Evolutionary conservation across 2,329 filamentous ascomycete species (phyloP), one percentile per base, ranked within the genome.

Genomic region (Seiridium cupressi): DNA sequence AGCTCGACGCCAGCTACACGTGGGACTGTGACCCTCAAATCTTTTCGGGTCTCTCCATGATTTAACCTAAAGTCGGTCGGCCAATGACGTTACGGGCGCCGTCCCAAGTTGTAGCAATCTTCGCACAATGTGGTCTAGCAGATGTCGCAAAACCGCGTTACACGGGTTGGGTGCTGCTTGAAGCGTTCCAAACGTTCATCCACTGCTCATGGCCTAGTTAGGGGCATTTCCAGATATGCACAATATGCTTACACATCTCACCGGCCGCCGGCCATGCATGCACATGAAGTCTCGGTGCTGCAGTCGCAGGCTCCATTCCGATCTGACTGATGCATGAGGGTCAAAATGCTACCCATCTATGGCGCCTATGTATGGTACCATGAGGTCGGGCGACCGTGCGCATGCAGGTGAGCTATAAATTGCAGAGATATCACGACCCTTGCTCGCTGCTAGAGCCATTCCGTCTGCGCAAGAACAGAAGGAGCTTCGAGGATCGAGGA

Each of bases 21-120:
- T 58, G 55, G 55, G 35, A 49, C 55, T 46, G 32, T 58, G 46
- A 48, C 46, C 55, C 55, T 58, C 55, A 38, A 58, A 58, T 58
- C 38, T 58, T n/a, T 38, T 58, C 55, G 55, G 55, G 47, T 44
- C 57, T 59, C 57, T 51, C 57, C 49, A 54, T 53, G 57, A 53
- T 59, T 59, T 59, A 59, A 59, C 57, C 57, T 59, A 54, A 59
- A 59, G 26, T 44, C 9, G 35, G n/a, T 13, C 11, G 42, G 31
- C 57, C 57, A 59, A 59, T 59, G 47, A 59, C 31, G 35, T 35
- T 13, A 35, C 44, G 26, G 42, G 35, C 18, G 26, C 18, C 31
- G 31, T 48, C 40, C 32, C 55, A 18, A 55, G 36, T 31, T n/a
- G 18, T 31, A 35, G 31, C 18, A 42, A 44, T 57, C 32, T 57